These are phyloP conservation scores for Citrullus mucosospermus DNA, from an alignment of 306 rosid genomes.

Conservation along the genomic window DNA sequence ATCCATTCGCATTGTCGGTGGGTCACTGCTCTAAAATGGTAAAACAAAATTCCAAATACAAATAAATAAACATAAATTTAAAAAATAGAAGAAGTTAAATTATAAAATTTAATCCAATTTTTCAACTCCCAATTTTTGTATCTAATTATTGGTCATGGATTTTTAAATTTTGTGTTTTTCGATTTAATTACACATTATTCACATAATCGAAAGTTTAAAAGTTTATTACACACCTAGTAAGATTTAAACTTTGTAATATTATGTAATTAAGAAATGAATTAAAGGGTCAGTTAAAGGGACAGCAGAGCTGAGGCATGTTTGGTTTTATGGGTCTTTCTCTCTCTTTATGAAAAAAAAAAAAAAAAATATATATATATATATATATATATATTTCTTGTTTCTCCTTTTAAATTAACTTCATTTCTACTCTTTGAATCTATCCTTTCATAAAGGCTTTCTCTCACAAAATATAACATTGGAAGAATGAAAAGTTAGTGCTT, in stretches of 20 bases:
- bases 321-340: background rate
- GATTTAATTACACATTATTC: no score
- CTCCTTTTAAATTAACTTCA: background rate
- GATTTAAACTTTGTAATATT: no score
- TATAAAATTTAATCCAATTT: no score
- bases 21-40: background rate
- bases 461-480: background rate
- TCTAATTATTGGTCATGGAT: no score
- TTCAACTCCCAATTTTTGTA: no score
- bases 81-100: no score
- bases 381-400: background rate
- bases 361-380: no score
- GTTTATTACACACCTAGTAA: no score
- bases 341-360: background rate
- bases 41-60: background rate
- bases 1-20: background rate
- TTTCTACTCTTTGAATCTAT: slow-evolving; percentile 6
- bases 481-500: background rate
- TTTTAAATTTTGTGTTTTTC: no score
- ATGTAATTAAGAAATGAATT: no score
- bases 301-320: background rate
- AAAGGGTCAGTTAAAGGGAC: background rate
- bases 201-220: no score
- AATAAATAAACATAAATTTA: no score
- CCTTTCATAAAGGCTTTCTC: background rate